Evolutionary conservation across 192 early-diverging fungal genomes (phyloP), one percentile per base, ranked within the genome.

Genomic region (Diversispora epigaea): DNA sequence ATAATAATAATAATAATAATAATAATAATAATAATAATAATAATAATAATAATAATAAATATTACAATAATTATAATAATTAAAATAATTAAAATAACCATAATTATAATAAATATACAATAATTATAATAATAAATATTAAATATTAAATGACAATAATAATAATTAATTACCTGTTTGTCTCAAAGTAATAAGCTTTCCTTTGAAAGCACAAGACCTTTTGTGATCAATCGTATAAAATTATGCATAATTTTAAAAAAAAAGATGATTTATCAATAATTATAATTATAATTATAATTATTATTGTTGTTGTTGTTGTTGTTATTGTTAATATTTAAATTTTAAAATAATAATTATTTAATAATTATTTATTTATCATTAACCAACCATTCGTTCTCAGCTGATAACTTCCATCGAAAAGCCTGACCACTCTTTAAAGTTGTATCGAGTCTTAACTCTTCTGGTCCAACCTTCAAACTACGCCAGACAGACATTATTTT

Each of bases 401-500:
- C 86, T 0, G 89, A 89, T 39, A 80, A n/a, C 55, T 86, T 83
- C 97, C 97, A 99, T 0, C 93, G 87, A 79, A 99, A 99, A 22
- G 91, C 84, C 78, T 99, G 97, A 2, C 95, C 97, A 80, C 92
- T 93, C 39, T 86, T 85, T 43, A 99, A 85, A 3, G 95, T 95
- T 3, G 87, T 89, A 12, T 92, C 84, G 6, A 97, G 84, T 17
- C 90, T 86, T 10, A 98, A 83, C 68, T 95, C 93, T 43, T 75
- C 73, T 19, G 62, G 62, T 21, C 25, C 14, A 55, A 45, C 40
- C 43, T 65, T 46, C 22, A 75, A 40, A 41, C 39, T 57, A 32
- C 73, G 73, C 73, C 73, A 75, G n/a, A 54, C 9, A 17, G 69
- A 12, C 25, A 56, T 41, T 17, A 68, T 68, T 22, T 50, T 22